Evolutionary conservation across 2,329 filamentous ascomycete species (phyloP).

Genomic region (Rugonectria rugulosa): DNA sequence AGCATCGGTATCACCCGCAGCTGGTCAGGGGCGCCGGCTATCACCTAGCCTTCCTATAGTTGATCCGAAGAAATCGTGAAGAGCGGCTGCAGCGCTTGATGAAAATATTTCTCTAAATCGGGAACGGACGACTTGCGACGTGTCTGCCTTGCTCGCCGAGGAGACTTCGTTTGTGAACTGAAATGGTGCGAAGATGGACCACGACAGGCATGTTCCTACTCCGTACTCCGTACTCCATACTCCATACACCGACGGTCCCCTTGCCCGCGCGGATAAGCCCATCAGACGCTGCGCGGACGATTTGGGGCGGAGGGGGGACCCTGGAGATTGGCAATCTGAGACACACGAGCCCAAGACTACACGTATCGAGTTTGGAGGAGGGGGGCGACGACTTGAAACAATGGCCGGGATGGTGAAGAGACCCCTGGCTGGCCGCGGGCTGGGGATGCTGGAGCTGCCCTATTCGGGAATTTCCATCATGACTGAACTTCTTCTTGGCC

Average conservation of each 20-base stretch:
- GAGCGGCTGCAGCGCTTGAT: conserved; percentile 13
- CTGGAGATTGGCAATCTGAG: conserved; percentile 40
- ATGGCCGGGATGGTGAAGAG: conserved; percentile 10
- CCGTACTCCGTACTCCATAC: not conserved
- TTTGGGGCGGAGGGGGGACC: conserved; percentile 1
- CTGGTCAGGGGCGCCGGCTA: not conserved
- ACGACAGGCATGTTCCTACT: not conserved
- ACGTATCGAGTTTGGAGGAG: conserved; percentile 22
- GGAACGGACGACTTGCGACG: too few relatives aligned
- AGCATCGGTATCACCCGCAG: conserved; percentile 1
- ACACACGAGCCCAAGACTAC: conserved; percentile 28
- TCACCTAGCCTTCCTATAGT: not conserved
- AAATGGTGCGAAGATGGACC: too few relatives aligned
- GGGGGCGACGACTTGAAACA: conserved; percentile 33
- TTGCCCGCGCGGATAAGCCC: conserved; percentile 6
- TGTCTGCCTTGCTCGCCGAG: too few relatives aligned
- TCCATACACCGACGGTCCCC: not conserved
- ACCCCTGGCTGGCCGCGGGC: not conserved
- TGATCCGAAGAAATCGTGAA: not conserved
- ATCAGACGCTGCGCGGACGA: conserved; percentile 18
- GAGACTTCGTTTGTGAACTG: too few relatives aligned
- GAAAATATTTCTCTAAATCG: not conserved
- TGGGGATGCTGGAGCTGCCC: conserved; percentile 4
- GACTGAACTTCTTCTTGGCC: not conserved
- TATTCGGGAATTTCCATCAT: conserved; percentile 10